Base-by-base conservation (phyloP, 441 rosid genomes). In the Iberis amara region DNA sequence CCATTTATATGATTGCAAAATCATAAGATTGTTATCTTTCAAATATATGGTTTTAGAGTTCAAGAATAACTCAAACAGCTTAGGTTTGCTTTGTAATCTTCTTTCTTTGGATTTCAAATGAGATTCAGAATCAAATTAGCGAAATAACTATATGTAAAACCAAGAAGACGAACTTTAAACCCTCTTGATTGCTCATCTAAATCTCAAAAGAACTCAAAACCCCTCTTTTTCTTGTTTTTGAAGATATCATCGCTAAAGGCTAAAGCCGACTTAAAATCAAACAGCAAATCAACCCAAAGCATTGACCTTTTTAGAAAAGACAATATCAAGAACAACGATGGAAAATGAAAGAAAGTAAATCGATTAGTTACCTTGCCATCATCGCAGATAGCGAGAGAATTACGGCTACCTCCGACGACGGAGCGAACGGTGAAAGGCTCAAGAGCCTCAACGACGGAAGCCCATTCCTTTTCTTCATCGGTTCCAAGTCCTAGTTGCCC, bases 381-480 rank as follows among this genome's bases (percentile, higher is more conserved):
- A 40, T 84, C 89, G 49, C 90, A 84, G 66, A 92, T 89, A 76
- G 99, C 92, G 66, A 92, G 95, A 51, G 99, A 92, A 78, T 89
- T 89, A 27, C 97, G 89, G 64, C 96, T 89, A n/a, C 97, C 97
- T 28, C 86, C 92, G 39, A 92, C 97, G 39, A 92, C 85, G 21
- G 95, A 92, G 65, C 80, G 78, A 39, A 92, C 90, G 13, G 62
- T 57, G 59, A 64, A 69, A 39, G 83, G 74, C 57, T 84, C 75
- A 9, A 89, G 88, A 71, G 92, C 84, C 41, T 76, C 59, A 39
- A 92, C 75, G 40, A 69, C 80, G 66, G 76, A 81, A 57, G 81
- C 92, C 83, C 85, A 68, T 61, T 89, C 90, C 59, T 73, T 82
- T 50, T 86, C 97, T 59, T 86, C 95, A 62, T 79, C 62, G 59